Conservation (phyloP, 1,284 basidiomycete genomes). For the Golubevia pallescens region DNA sequence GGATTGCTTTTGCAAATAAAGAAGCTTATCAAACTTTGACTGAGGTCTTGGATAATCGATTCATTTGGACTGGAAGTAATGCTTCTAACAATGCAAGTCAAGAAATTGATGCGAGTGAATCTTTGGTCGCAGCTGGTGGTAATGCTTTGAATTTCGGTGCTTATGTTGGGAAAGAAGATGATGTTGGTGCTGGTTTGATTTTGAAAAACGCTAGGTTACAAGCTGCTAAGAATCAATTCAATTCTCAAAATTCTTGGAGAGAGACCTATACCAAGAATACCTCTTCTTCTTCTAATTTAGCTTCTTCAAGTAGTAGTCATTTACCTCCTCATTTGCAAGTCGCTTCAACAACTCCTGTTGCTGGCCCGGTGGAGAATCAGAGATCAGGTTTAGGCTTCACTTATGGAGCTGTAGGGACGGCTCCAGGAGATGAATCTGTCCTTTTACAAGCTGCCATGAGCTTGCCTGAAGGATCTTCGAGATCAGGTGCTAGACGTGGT, state of each 20-base stretch:
- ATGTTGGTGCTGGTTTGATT: background rate
- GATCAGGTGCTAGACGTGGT: background rate
- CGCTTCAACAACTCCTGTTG: too few species aligned
- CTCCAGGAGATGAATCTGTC: background rate
- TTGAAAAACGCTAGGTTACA: background rate
- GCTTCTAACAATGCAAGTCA: background rate
- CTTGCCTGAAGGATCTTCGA: background rate
- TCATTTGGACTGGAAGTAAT: conserved; percentile 33
- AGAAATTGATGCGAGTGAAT: background rate
- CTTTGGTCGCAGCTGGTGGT: background rate
- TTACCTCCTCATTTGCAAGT: background rate
- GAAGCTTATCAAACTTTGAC: conserved; percentile 36
- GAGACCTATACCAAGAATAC: background rate
- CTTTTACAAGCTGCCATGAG: background rate
- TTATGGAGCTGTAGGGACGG: background rate
- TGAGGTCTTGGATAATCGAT: conserved; percentile 22
- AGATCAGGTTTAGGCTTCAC: too few species aligned
- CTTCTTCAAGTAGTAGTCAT: background rate
- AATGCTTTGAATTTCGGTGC: background rate
- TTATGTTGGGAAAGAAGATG: background rate
- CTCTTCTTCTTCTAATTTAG: too few species aligned
- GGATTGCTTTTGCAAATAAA: conserved; percentile 43
- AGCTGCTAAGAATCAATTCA: background rate
- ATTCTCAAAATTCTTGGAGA: background rate
- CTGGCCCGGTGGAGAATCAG: too few species aligned